Evolutionary conservation across 2,329 filamentous ascomycete species (phyloP).

Genomic region (Fusarium subglutinans): DNA sequence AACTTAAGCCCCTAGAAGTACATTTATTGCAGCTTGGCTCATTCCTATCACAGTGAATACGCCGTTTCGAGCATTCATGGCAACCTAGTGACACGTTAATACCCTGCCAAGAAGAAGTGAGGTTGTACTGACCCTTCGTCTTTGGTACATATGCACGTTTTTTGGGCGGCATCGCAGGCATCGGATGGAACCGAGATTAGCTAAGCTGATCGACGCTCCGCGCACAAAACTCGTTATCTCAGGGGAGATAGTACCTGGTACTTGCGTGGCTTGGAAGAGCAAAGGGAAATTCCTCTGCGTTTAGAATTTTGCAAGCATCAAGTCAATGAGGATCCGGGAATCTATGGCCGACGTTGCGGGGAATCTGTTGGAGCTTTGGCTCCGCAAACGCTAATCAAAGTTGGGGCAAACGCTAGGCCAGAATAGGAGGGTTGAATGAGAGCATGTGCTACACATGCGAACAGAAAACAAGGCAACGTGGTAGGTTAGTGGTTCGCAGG

Average conservation of each 20-base stretch:
- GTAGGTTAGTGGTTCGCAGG: too few species aligned
- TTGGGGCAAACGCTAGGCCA: too few species aligned
- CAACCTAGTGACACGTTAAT: constrained; percentile 1
- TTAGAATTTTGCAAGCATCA: constrained; percentile 19
- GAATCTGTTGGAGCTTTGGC: neutral
- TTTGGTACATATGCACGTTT: constrained; percentile 41
- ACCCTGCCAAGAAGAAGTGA: neutral
- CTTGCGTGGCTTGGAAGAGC: neutral
- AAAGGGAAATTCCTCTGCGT: neutral
- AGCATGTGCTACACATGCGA: too few species aligned
- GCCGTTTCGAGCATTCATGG: constrained; percentile 38
- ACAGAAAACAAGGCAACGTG: too few species aligned
- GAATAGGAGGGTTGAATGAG: too few species aligned
- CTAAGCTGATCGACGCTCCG: constrained; percentile 10
- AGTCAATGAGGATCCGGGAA: neutral
- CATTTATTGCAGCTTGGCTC: constrained; percentile 38
- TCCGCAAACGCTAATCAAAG: neutral
- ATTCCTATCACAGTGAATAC: constrained; percentile 39
- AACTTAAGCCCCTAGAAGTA: constrained; percentile 31
- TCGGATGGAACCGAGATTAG: neutral
- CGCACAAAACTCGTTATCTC: neutral
- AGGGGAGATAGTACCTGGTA: neutral
- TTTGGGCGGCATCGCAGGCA: constrained; percentile 36
- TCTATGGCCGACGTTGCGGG: constrained; percentile 4
- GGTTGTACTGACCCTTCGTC: constrained; percentile 30